These are phyloP conservation scores for Bipolaris oryzae DNA, from an alignment of 2,329 filamentous ascomycete species.

Conservation along the genomic window DNA sequence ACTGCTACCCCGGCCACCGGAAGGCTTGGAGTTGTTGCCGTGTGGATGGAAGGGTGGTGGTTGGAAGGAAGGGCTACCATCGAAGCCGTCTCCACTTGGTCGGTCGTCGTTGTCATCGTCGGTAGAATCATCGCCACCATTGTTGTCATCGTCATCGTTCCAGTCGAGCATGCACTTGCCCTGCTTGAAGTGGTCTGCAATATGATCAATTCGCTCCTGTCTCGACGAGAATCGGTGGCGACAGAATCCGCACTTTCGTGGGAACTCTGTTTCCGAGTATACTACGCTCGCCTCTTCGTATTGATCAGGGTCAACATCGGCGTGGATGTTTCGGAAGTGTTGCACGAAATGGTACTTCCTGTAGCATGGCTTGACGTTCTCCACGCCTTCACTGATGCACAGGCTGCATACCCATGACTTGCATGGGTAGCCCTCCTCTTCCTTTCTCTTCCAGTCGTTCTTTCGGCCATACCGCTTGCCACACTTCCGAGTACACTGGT, in stretches of 20 bases:
- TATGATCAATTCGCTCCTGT: slow-evolving; percentile 48
- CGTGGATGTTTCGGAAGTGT: slow-evolving; percentile 49
- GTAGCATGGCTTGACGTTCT: slow-evolving; percentile 47
- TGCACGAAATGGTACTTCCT: slow-evolving; percentile 47
- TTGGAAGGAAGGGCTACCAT: slow-evolving; percentile 29
- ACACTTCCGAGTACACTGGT: slow-evolving; percentile 48
- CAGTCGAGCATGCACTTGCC: slow-evolving; percentile 49
- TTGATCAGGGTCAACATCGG: slow-evolving; percentile 37
- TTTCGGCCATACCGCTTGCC: slow-evolving; percentile 48
- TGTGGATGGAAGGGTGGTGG: slow-evolving; percentile 29
- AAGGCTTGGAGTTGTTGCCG: slow-evolving; percentile 25
- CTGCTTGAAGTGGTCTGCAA: slow-evolving; percentile 48
- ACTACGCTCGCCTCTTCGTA: slow-evolving; percentile 42
- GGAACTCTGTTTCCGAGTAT: slow-evolving; percentile 43
- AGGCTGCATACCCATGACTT: slow-evolving; percentile 45
- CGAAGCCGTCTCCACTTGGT: slow-evolving; percentile 35
- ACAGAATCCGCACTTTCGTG: slow-evolving; percentile 46
- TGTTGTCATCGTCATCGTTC: slow-evolving; percentile 39
- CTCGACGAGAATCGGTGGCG: slow-evolving; percentile 41
- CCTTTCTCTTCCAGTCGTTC: slow-evolving; percentile 49
- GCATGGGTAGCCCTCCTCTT: slow-evolving; percentile 47
- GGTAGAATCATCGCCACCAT: slow-evolving; percentile 31
- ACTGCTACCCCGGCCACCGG: slow-evolving; percentile 24
- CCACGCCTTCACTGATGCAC: slow-evolving; percentile 38
- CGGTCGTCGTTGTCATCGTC: slow-evolving; percentile 36